Evolutionary conservation across 177 flowering plant species (phyloP).

Genomic region (Vitis hybrid): DNA sequence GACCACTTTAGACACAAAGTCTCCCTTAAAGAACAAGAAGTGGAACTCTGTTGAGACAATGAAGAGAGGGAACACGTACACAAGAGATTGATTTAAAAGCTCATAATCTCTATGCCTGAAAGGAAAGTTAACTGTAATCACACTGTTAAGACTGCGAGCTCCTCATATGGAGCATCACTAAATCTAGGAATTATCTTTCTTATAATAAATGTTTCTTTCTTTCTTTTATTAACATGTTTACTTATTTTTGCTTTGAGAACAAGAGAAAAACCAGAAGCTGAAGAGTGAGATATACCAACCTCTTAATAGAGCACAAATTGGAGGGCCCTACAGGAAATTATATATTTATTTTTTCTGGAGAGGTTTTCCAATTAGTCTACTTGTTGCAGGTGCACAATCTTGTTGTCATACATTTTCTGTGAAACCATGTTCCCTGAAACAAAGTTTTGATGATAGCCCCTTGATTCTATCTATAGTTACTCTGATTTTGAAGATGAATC

Average conservation of each 20-base stretch:
- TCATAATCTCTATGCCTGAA: neutral
- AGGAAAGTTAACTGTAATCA: neutral
- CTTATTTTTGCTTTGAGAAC: neutral
- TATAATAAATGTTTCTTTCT: neutral
- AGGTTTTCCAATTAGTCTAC: neutral
- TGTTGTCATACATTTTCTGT: neutral
- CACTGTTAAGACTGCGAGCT: neutral
- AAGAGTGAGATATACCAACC: too few relatives aligned
- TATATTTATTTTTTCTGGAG: too few relatives aligned
- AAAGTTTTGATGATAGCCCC: neutral
- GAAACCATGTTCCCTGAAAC: neutral
- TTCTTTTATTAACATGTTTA: neutral
- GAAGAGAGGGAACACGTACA: neutral
- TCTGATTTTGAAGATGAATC: neutral
- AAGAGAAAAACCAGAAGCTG: too few relatives aligned
- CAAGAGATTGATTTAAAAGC: neutral
- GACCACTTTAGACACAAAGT: too few relatives aligned
- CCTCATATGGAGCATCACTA: neutral
- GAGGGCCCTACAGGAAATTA: too few relatives aligned
- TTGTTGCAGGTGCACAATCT: neutral
- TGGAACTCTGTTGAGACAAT: neutral
- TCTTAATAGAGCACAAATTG: too few relatives aligned
- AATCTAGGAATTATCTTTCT: neutral
- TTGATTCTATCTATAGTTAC: neutral
- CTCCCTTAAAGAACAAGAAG: too few relatives aligned